Conservation (phyloP, 1,284 basidiomycete species). For the Ceratobasidium sp. region DNA sequence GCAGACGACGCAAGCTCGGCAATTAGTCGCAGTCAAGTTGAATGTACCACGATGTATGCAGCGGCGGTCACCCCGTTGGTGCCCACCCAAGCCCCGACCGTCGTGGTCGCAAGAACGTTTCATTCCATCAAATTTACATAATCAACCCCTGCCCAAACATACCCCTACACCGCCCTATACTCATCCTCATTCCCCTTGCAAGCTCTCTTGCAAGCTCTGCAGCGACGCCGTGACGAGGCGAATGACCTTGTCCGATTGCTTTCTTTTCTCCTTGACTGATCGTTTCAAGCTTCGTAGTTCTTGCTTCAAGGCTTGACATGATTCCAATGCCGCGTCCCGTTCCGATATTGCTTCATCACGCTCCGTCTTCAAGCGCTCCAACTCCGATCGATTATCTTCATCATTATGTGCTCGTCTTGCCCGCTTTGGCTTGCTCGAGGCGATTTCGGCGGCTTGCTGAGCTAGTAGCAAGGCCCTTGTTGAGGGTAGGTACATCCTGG, state of each 20-base stretch:
- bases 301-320: not conserved
- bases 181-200: not conserved
- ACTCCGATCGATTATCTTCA: not conserved
- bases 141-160: not conserved
- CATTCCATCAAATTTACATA: slow-evolving; percentile 7
- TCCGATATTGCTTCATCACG: slow-evolving; percentile 10
- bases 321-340: slow-evolving; percentile 13
- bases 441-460: slow-evolving; percentile 3
- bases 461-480: not conserved
- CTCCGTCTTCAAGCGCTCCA: not conserved
- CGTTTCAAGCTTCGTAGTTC: slow-evolving; percentile 4
- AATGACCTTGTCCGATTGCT: slow-evolving; percentile 6
- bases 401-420: not conserved
- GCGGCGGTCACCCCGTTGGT: not conserved
- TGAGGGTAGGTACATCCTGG: not conserved
- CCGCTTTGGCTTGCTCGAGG: not conserved
- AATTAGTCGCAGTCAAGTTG: not conserved
- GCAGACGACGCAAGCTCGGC: not conserved
- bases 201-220: slow-evolving; percentile 20
- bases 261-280: not conserved
- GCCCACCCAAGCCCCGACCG: not conserved
- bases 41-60: not conserved
- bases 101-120: slow-evolving; percentile 3
- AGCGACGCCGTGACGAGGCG: slow-evolving; percentile 20
- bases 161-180: not conserved